These are phyloP conservation scores for Cucumis melo DNA, from an alignment of 306 rosid species.

Conservation along the genomic window DNA sequence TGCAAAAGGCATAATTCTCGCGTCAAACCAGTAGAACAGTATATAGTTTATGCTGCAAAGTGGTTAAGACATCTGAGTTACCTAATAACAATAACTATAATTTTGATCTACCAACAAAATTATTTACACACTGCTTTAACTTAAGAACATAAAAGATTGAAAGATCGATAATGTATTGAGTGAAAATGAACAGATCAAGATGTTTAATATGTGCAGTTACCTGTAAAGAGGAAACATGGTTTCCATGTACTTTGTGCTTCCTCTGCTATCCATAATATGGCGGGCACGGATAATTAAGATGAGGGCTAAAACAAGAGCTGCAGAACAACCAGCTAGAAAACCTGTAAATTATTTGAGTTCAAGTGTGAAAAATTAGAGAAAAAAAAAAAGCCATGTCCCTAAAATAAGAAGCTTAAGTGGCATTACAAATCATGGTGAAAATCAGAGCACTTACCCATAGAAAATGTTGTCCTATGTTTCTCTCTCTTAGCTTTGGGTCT, in stretches of 20 bases:
- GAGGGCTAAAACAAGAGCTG: conserved; percentile 39
- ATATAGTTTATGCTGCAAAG: neutral
- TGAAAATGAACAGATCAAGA: neutral
- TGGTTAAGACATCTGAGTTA: neutral
- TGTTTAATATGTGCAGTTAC: conserved; percentile 14
- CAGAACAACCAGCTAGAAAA: conserved; percentile 52
- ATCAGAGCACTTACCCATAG: conserved; percentile 25
- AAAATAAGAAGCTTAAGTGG: neutral
- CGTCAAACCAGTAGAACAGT: neutral
- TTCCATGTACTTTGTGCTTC: conserved; percentile 37
- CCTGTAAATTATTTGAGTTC: conserved; percentile 20
- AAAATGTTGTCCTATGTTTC: conserved; percentile 50
- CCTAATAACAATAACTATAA: neutral
- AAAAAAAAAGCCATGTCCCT: neutral
- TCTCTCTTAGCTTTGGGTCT: conserved; percentile 46
- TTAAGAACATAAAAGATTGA: neutral
- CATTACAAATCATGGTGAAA: neutral
- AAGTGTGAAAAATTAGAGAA: neutral
- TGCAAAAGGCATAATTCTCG: conserved; percentile 14
- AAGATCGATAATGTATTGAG: neutral
- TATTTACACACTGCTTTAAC: neutral
- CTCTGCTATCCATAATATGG: conserved; percentile 16
- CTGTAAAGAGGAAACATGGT: conserved; percentile 66
- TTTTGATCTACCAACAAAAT: neutral
- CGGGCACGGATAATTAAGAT: conserved; percentile 29